Conservation (phyloP, 1,139 yeast species). For the Ogataea hybrid region DNA sequence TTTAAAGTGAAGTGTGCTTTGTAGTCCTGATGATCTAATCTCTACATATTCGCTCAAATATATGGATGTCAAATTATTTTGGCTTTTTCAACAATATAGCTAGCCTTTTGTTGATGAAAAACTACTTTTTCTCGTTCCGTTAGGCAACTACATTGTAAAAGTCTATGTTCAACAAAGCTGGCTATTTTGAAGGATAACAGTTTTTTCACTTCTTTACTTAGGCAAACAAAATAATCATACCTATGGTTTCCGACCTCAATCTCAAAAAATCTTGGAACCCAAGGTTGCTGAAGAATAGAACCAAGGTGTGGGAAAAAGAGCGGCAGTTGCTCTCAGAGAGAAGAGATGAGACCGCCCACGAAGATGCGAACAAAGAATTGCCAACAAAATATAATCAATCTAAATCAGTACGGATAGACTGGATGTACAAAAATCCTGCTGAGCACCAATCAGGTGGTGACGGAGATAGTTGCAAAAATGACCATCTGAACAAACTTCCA, state of each 20-base stretch:
- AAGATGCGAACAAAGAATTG: background rate
- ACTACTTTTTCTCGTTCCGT: no score
- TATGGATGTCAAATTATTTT: no score
- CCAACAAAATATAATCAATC: background rate
- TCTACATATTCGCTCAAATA: background rate
- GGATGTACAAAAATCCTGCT: background rate
- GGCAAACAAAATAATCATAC: background rate
- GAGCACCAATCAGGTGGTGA: no score
- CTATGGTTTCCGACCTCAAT: constrained; percentile 78
- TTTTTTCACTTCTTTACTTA: no score
- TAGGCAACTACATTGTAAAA: no score
- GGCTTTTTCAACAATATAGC: no score
- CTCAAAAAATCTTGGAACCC: constrained; percentile 97
- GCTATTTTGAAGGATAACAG: no score
- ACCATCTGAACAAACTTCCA: no score
- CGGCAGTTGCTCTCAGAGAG: constrained; percentile 54
- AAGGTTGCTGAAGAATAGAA: constrained; percentile 78
- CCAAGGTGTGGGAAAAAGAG: constrained; percentile 81
- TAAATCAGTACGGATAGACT: background rate
- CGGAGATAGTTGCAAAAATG: no score
- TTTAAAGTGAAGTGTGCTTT: constrained; percentile 40
- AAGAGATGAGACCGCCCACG: no score
- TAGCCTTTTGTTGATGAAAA: no score
- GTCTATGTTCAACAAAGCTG: no score
- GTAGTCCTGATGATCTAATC: background rate